Evolutionary conservation across 2,329 filamentous ascomycete genomes (phyloP).

Genomic region (Pseudogymnoascus pannorum): DNA sequence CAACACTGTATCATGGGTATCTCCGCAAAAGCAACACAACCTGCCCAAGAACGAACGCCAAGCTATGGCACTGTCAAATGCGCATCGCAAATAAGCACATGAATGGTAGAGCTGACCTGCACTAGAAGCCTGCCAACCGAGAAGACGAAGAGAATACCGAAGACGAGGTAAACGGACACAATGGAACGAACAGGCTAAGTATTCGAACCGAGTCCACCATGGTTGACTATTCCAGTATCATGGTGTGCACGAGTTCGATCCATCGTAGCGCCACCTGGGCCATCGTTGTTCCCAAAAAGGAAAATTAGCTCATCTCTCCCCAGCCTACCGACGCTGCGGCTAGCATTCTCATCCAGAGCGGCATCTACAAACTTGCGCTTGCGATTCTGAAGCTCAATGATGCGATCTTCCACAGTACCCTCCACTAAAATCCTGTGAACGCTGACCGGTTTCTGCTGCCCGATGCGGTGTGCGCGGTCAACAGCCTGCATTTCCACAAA

Average conservation of each 20-base stretch:
- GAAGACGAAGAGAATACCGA: neutral
- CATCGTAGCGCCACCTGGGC: neutral
- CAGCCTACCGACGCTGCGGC: conserved; percentile 59
- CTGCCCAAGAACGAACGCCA: neutral
- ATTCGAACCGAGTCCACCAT: neutral
- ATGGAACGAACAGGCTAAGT: neutral
- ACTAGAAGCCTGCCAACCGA: neutral
- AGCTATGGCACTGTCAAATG: neutral
- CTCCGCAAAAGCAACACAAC: conserved; percentile 1
- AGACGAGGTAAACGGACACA: neutral
- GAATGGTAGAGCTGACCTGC: neutral
- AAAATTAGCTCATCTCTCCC: conserved; percentile 60
- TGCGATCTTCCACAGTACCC: conserved; percentile 81
- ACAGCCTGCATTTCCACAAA: conserved; percentile 90
- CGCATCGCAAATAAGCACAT: neutral
- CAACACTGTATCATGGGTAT: neutral
- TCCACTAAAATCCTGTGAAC: conserved; percentile 74
- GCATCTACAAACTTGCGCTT: conserved; percentile 72
- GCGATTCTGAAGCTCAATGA: conserved; percentile 67
- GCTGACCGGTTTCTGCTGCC: conserved; percentile 64
- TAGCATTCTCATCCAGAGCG: conserved; percentile 70
- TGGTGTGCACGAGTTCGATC: neutral
- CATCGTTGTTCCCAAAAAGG: conserved; percentile 43
- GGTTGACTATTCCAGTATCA: neutral
- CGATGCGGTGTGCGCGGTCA: conserved; percentile 82